Conservation (phyloP, 1,139 yeast genomes). For the Suhomyces maxii region DNA sequence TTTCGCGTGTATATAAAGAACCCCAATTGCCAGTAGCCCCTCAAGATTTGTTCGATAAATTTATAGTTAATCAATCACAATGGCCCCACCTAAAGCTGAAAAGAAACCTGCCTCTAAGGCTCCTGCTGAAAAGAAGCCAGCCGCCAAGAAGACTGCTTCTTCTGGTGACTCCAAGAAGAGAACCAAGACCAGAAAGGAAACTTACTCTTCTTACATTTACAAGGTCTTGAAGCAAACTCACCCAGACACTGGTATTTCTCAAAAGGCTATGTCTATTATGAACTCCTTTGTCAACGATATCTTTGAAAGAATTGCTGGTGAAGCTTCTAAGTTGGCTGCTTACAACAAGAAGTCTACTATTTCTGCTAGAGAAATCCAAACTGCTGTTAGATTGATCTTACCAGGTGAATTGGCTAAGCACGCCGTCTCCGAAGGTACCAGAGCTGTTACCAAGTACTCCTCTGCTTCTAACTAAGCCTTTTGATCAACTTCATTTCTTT, state of each 20-base stretch:
- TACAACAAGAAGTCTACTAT: constrained; percentile 99
- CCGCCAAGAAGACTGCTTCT: constrained; percentile 87
- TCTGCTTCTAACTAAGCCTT: constrained; percentile 60
- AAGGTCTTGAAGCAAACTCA: constrained; percentile 98
- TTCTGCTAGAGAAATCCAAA: constrained; percentile 98
- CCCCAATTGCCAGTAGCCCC: constrained; percentile 4
- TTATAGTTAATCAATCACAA: constrained; percentile 31
- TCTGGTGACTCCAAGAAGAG: constrained; percentile 88
- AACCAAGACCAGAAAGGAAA: constrained; percentile 96
- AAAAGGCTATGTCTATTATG: constrained; percentile 98
- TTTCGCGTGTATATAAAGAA: constrained; percentile 9
- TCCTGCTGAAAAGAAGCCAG: constrained; percentile 96
- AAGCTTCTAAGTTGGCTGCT: constrained; percentile 99
- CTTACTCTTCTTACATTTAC: constrained; percentile 98
- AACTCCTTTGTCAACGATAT: constrained; percentile 98
- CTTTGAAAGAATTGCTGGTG: constrained; percentile 93
- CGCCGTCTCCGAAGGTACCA: constrained; percentile 99
- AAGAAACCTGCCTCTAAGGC: constrained; percentile 99
- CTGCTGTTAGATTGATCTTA: constrained; percentile 97
- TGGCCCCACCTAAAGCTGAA: constrained; percentile 94
- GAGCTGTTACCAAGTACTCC: constrained; percentile 99
- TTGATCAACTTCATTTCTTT: constrained; percentile 12
- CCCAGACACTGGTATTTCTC: constrained; percentile 99
- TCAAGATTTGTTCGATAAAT: constrained; percentile 1
- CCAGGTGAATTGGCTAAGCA: constrained; percentile 99